phyloP scores from a whole-genome alignment of 2,329 filamentous ascomycete species.

The Pseudogymnoascus sp. region DNA sequence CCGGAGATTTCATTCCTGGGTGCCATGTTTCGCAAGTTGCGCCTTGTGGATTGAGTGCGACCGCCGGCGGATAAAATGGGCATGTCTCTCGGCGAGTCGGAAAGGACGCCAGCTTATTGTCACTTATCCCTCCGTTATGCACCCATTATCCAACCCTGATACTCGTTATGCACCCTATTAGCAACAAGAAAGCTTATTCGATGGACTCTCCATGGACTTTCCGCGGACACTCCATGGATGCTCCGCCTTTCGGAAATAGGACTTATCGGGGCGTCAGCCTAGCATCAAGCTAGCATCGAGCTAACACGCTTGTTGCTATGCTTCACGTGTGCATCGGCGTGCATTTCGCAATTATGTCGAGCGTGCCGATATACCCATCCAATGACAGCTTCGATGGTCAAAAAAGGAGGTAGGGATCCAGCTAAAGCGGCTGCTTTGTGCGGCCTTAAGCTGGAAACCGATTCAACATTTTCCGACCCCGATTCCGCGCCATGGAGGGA shows the following conservation, averaged over 20 bases:
- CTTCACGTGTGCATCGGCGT: background rate
- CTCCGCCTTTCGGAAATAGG: background rate
- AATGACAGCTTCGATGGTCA: background rate
- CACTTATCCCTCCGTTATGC: background rate
- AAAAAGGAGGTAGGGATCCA: background rate
- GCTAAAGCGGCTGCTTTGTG: background rate
- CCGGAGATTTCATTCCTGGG: background rate
- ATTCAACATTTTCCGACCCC: background rate
- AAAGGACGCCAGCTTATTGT: background rate
- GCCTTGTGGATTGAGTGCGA: background rate
- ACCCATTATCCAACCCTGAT: background rate
- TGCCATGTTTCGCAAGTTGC: background rate
- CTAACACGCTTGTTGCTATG: background rate
- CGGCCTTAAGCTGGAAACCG: background rate
- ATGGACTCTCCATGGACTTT: background rate
- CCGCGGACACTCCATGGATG: background rate
- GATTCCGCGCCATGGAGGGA: background rate
- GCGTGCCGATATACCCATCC: slow-evolving; percentile 4
- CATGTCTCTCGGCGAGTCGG: background rate
- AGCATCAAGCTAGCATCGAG: background rate
- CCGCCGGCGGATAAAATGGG: background rate
- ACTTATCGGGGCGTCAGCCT: background rate
- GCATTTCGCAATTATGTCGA: slow-evolving; percentile 1
- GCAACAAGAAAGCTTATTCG: background rate
- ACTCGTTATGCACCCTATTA: background rate